A percentile compares a stretch with the other conserved stretches of the same genome.
phyloP scores from a whole-genome alignment of 768 basidiomycete genomes.

The Exidia glandulosa region DNA sequence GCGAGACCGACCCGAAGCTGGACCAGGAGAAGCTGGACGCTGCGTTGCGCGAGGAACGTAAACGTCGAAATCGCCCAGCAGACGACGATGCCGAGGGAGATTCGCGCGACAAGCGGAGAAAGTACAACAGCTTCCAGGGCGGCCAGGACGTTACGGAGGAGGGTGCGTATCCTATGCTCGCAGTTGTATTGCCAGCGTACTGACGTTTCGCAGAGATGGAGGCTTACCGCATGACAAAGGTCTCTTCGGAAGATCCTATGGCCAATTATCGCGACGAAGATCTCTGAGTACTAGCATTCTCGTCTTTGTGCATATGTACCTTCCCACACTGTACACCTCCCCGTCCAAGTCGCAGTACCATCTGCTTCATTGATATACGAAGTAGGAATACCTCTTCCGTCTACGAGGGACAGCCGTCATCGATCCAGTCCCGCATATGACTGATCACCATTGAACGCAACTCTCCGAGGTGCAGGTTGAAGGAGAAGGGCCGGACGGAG shows the following conservation, averaged over 20 bases:
- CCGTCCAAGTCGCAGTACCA: too few relatives aligned
- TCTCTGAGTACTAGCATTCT: background rate
- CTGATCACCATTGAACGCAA: too few relatives aligned
- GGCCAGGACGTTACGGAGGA: constrained; percentile 84
- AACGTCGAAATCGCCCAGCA: constrained; percentile 45
- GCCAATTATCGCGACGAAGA: constrained; percentile 24
- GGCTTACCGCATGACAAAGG: constrained; percentile 23
- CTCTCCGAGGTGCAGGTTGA: constrained; percentile 7
- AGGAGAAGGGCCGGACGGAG: constrained; percentile 19
- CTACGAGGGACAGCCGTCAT: too few relatives aligned
- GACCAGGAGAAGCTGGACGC: constrained; percentile 58
- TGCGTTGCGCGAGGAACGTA: constrained; percentile 61
- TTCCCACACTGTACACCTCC: too few relatives aligned
- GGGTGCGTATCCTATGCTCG: constrained; percentile 20
- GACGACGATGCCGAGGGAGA: constrained; percentile 49
- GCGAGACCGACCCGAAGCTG: constrained; percentile 70
- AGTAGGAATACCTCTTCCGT: too few relatives aligned
- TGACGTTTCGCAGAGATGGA: constrained; percentile 10
- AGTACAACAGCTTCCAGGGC: constrained; percentile 18
- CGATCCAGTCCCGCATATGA: too few relatives aligned
- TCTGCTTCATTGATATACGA: too few relatives aligned
- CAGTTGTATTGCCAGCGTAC: background rate
- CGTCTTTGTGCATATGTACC: too few relatives aligned
- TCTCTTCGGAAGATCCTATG: constrained; percentile 28
- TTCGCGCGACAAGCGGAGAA: constrained; percentile 22